A percentile compares a stretch with the other conserved stretches of the same genome.
Conservation (phyloP, 1,284 basidiomycete genomes). For the Sphagnurus paluster region DNA sequence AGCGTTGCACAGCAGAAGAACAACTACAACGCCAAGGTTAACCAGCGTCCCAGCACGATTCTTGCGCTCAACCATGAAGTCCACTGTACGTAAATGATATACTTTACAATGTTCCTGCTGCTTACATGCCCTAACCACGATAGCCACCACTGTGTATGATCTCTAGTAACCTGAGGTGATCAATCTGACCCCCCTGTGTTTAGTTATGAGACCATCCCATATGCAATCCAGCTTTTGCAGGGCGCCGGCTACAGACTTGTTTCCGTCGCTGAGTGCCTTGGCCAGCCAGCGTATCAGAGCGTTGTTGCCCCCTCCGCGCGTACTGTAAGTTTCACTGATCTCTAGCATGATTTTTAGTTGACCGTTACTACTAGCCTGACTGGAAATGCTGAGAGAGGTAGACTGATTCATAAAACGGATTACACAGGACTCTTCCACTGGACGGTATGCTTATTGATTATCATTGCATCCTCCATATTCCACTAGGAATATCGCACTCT, state of each 20-base stretch:
- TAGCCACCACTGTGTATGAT: background rate
- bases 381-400: no score
- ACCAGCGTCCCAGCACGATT: constrained; percentile 29
- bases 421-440: no score
- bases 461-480: no score
- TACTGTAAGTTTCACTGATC: constrained; percentile 3
- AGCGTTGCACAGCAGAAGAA: constrained; percentile 29
- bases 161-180: background rate
- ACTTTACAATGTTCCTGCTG: background rate
- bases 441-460: no score
- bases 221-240: constrained; percentile 17
- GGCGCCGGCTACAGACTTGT: constrained; percentile 37
- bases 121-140: background rate
- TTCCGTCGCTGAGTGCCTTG: constrained; percentile 44
- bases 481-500: no score
- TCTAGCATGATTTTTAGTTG: no score
- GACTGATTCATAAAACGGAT: no score
- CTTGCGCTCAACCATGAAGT: constrained; percentile 38
- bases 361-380: no score
- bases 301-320: constrained; percentile 3
- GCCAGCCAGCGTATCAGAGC: constrained; percentile 31
- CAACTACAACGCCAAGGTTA: constrained; percentile 30
- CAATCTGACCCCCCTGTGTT: background rate
- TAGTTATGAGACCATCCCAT: constrained; percentile 8
- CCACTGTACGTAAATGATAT: constrained; percentile 14